A percentile compares a stretch with the other conserved stretches of the same genome.
Evolutionary conservation across 768 basidiomycete species (phyloP).

Genomic region (Lactarius evosmus): DNA sequence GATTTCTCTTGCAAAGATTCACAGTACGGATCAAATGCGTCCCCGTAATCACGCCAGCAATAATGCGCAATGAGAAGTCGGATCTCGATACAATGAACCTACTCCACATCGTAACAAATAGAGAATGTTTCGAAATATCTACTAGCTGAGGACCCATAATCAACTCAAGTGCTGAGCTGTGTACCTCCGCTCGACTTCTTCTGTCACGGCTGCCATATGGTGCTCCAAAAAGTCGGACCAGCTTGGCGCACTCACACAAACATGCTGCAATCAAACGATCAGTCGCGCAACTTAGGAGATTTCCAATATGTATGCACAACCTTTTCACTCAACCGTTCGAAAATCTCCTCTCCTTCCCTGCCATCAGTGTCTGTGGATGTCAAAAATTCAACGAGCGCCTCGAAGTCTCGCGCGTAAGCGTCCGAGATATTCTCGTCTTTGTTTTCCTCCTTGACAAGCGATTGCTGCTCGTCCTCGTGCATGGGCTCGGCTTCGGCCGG

Average conservation of each 20-base stretch:
- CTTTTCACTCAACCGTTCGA: conserved; percentile 46
- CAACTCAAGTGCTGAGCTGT: background rate
- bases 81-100: background rate
- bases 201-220: conserved; percentile 9
- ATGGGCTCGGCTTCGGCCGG: background rate
- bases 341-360: conserved; percentile 47
- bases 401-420: conserved; percentile 42
- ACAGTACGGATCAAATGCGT: background rate
- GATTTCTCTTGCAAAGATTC: background rate
- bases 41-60: background rate
- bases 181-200: conserved; percentile 24
- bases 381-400: conserved; percentile 53
- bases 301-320: conserved; percentile 33
- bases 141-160: background rate
- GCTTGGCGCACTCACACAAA: conserved; percentile 40
- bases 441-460: background rate
- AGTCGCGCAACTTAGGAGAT: background rate
- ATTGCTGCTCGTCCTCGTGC: conserved; percentile 14
- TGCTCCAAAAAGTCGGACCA: conserved; percentile 30
- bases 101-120: background rate
- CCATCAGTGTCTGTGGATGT: conserved; percentile 49
- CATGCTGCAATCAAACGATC: conserved; percentile 5
- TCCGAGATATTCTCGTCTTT: background rate
- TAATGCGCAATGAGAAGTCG: background rate
- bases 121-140: conserved; percentile 3